Evolutionary conservation across 2,329 filamentous ascomycete species (phyloP), one percentile per base, ranked within the genome.

Genomic region (Monosporascus ibericus): DNA sequence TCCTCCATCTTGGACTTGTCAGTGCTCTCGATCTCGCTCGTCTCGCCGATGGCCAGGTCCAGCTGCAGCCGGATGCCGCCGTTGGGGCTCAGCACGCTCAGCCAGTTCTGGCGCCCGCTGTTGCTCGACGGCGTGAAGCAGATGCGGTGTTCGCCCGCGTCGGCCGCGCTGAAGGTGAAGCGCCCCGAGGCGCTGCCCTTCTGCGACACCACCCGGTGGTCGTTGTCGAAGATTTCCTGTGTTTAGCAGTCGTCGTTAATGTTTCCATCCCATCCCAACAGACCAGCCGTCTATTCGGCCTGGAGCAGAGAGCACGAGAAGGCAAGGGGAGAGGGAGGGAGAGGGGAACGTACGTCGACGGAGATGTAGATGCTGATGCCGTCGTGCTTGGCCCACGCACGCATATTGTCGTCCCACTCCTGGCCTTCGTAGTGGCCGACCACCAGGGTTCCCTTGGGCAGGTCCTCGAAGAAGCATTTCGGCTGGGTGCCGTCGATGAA

Each of bases 381-480:
- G 58, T 85, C 79, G 69, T 94, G 88, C 66, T 86, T 78, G 50
- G 78, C 72, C 82, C 90, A 97, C 49, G 75, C 69, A 60, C 82
- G 81, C 52, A 77, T 74, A 60, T 85, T 75, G 53, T 88, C 81
- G 71, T 94, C 86, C 76, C 84, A 94, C 70, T 95, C 88, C 72
- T 94, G 87, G 48, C 90, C 90, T 51, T 80, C 84, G 78, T 92
- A 99, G 74, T 94, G 87, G 62, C 94, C 94, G 54, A 96, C 92
- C 52, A 99, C 92, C 53, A 99, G 77, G 15, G 94, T 97, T 72
- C 96, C 92, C 78, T 97, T 96, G 60, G 94, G 92, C 54, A 99
- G 82, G 73, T 97, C 92, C 76, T 99, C 94, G 75, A 88, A 95
- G 84, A 99, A 99, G 75, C 94, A 99, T 76, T 95, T 96, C 61